Evolutionary conservation across 306 rosid species (phyloP), one percentile per base, ranked within the genome.

Genomic region (Hippophae tibetana): DNA sequence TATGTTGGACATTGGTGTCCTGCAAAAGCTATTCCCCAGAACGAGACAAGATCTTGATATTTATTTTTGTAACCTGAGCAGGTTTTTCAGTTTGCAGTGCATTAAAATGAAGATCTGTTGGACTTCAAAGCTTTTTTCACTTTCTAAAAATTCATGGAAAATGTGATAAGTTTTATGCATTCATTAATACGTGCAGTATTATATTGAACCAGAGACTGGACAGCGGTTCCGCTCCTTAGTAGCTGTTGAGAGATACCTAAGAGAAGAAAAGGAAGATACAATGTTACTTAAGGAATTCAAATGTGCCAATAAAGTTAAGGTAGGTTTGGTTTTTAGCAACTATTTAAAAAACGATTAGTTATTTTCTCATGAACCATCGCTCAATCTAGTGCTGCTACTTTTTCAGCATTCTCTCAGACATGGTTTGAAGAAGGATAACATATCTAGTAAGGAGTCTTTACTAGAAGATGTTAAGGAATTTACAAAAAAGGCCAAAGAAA

Each of bases 211-310:
- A 50, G 74, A 54, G 68, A 71, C 74, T 47, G 65, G 79, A 62
- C 64, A 26, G 68, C 62, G 48, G 58, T 81, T 72, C 47, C 70
- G 68, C 40, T 70, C 85, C 42, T 52, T 77, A 63, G 53, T 50
- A 76, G 77, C 78, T 65, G 71, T 70, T 57, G 78, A 76, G 66
- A 65, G 71, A 65, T 53, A 69, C 74, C 67, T 77, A 65, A n/a
- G 53, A 3, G 71, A 49, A 63, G 71, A n/a, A 49, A 57, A 60
- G 60, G 67, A 72, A 62, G 60, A 13, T 13, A 5, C 64, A 52
- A 14, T 58, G 57, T 58, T 75, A 42, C 57, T 74, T 31, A 72
- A 77, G 84, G 81, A 63, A 62, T 47, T 47, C 67, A 68, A 69
- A 43, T 65, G 46, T 71, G 60, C 47, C 58, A 50, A 66, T 51